These are phyloP conservation scores for Scedosporium minutisporum DNA, from an alignment of 2,329 filamentous ascomycete species.

Conservation along the genomic window DNA sequence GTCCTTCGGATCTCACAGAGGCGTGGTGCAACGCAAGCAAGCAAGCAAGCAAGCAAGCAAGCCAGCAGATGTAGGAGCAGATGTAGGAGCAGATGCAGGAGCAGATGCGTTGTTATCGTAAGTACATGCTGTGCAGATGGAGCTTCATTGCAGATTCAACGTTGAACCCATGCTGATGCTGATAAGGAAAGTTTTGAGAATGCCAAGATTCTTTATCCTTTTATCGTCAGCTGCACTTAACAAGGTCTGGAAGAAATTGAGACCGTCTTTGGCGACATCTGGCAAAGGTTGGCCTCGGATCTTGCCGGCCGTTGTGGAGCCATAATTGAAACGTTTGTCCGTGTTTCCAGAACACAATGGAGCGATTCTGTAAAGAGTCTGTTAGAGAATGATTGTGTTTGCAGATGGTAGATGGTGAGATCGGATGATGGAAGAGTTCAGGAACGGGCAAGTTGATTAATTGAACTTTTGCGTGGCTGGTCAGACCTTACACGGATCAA, in stretches of 20 bases:
- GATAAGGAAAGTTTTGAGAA: not conserved
- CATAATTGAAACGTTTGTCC: not conserved
- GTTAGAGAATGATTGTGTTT: not conserved
- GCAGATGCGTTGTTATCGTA: too few species aligned
- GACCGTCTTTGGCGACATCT: not conserved
- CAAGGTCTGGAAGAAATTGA: not conserved
- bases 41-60: not conserved
- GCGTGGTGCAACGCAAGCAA: not conserved
- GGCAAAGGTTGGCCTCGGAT: not conserved
- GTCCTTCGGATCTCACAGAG: not conserved
- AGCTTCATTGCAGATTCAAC: not conserved
- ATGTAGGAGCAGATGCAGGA: too few species aligned
- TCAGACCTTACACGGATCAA: too few species aligned
- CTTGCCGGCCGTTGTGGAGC: not conserved
- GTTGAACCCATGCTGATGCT: not conserved
- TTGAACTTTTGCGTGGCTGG: too few species aligned
- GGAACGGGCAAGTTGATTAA: too few species aligned
- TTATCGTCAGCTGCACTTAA: not conserved
- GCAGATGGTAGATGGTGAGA: not conserved
- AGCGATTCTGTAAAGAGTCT: not conserved
- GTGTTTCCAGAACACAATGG: not conserved
- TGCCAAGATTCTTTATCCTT: not conserved
- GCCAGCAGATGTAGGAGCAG: too few species aligned
- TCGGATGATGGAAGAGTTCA: not conserved
- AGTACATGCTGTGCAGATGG: too few species aligned